Conservation (phyloP, 2,329 filamentous ascomycete species). For the Alternaria dauci region DNA sequence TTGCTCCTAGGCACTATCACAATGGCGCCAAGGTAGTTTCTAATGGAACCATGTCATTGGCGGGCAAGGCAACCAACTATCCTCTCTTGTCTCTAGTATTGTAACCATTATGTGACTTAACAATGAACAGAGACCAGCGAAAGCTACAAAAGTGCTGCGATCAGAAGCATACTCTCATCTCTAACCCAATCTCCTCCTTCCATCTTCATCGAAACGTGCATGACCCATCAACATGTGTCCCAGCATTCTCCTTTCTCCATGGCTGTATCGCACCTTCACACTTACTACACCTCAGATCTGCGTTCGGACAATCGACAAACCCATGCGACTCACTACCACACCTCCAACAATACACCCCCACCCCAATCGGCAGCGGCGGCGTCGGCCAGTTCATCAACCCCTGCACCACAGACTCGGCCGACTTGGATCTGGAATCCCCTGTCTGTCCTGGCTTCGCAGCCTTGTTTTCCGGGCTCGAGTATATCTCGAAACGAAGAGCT, state of each 20-base stretch:
- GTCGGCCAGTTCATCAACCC: constrained; percentile 24
- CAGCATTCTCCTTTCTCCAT: constrained; percentile 23
- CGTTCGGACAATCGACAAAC: constrained; percentile 12
- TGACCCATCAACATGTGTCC: constrained; percentile 15
- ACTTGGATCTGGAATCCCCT: constrained; percentile 18
- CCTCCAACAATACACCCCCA: constrained; percentile 18
- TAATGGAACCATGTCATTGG: not conserved
- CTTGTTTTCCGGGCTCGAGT: constrained; percentile 6
- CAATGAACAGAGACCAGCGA: not conserved
- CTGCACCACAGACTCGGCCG: constrained; percentile 18
- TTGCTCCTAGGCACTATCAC: not conserved
- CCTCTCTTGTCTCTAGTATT: not conserved
- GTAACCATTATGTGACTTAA: not conserved
- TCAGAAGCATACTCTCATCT: no score
- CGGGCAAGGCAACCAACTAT: not conserved
- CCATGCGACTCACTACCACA: constrained; percentile 15
- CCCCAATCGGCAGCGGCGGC: constrained; percentile 22
- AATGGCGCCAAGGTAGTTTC: not conserved
- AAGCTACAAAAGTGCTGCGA: not conserved
- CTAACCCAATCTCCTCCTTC: not conserved
- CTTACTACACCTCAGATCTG: constrained; percentile 12
- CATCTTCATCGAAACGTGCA: constrained; percentile 2
- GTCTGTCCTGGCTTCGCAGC: constrained; percentile 19
- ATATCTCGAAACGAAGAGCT: constrained; percentile 16
- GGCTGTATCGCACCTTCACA: constrained; percentile 7